Conservation (phyloP, 176 grass and related monocot species). For the Dactylis glomerata region DNA sequence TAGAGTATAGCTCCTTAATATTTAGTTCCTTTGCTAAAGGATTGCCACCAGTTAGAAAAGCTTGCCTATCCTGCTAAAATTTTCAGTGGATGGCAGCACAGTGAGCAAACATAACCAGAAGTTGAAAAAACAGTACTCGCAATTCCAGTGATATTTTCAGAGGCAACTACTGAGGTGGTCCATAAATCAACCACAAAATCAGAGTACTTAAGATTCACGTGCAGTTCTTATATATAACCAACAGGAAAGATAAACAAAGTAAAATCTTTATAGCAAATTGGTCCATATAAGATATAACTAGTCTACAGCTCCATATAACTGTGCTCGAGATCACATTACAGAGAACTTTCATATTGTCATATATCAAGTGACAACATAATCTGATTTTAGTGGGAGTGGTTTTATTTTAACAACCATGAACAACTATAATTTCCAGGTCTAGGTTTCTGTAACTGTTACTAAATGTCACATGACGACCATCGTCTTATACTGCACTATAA, state of each 20-base stretch:
- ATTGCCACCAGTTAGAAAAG: constrained; percentile 58
- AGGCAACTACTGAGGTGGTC: neutral
- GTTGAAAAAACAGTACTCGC: neutral
- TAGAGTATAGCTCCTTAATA: constrained; percentile 75
- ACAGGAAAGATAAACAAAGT: neutral
- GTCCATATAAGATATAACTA: neutral
- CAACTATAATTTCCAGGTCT: neutral
- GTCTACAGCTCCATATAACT: neutral
- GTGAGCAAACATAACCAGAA: constrained; percentile 18
- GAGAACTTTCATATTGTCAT: neutral
- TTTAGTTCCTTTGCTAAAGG: constrained; percentile 72
- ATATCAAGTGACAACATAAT: neutral
- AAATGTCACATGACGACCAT: neutral
- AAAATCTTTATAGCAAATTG: neutral
- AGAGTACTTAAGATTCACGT: neutral
- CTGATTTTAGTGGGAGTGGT: neutral
- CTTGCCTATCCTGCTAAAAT: constrained; percentile 64
- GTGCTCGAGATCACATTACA: neutral
- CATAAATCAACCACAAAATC: constrained; percentile 4
- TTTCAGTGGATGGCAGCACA: neutral
- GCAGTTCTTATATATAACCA: neutral
- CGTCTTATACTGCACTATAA: constrained; percentile 9
- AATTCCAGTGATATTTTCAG: constrained; percentile 25
- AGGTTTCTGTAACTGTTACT: neutral
- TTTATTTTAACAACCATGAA: constrained; percentile 5